Conservation (phyloP, 2,329 filamentous ascomycete genomes). For the Fusarium sp. region DNA sequence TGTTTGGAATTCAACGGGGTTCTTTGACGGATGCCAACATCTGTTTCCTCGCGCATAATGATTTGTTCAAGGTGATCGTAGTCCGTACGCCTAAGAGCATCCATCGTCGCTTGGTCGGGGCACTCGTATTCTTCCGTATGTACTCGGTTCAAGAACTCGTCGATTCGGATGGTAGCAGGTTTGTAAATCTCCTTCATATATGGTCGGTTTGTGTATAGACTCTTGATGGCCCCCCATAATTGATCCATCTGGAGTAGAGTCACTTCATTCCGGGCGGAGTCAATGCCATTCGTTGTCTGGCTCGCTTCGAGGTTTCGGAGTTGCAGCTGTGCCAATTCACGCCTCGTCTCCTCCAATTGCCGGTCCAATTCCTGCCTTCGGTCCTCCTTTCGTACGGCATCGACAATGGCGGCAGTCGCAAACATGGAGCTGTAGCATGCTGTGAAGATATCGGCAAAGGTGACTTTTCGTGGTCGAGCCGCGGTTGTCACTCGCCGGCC, state of each 20-base stretch:
- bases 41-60: constrained; percentile 46
- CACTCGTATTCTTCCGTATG: constrained; percentile 48
- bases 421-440: constrained; percentile 76
- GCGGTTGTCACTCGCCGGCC: constrained; percentile 63
- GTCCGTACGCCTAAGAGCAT: constrained; percentile 39
- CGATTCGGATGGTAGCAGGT: constrained; percentile 46
- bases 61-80: constrained; percentile 49
- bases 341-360: constrained; percentile 66
- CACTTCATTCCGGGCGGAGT: constrained; percentile 30
- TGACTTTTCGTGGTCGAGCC: constrained; percentile 61
- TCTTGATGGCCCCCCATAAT: constrained; percentile 49
- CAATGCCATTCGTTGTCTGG: constrained; percentile 21
- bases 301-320: constrained; percentile 44
- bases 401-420: constrained; percentile 72
- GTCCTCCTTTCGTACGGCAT: constrained; percentile 69
- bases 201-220: constrained; percentile 48
- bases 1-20: constrained; percentile 43
- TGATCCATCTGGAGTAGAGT: constrained; percentile 47
- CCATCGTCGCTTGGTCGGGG: constrained; percentile 39
- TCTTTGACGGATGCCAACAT: constrained; percentile 36
- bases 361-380: constrained; percentile 70
- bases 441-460: constrained; percentile 68
- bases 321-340: constrained; percentile 57
- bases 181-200: constrained; percentile 53
- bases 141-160: constrained; percentile 45